phyloP scores from a whole-genome alignment of 768 basidiomycete genomes.

The Fistulinella prunicolor region DNA sequence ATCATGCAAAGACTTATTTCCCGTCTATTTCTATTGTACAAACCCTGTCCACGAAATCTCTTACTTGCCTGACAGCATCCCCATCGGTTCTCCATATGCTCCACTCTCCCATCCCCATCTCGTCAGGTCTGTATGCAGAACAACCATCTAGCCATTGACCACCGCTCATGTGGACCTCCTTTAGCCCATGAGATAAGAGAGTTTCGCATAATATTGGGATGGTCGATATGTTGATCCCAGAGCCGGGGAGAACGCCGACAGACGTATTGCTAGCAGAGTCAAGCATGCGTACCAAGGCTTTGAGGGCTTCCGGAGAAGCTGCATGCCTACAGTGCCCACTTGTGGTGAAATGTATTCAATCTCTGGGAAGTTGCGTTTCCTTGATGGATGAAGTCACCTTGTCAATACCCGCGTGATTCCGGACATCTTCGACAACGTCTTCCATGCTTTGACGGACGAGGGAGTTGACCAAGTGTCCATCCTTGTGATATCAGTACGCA shows the following conservation, averaged over 20 bases:
- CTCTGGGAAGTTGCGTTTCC: not conserved
- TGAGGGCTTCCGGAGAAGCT: slow-evolving; percentile 36
- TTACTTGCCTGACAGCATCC: slow-evolving; percentile 49
- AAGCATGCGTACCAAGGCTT: slow-evolving; percentile 41
- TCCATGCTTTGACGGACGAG: slow-evolving; percentile 22
- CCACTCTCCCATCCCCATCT: slow-evolving; percentile 80
- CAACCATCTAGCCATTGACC: slow-evolving; percentile 57
- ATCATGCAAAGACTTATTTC: too few relatives aligned
- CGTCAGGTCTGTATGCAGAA: slow-evolving; percentile 49
- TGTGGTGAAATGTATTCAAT: slow-evolving; percentile 21
- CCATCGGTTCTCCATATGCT: slow-evolving; percentile 62
- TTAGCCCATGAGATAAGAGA: slow-evolving; percentile 54
- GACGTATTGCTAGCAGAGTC: slow-evolving; percentile 16
- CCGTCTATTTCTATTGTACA: not conserved
- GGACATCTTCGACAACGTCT: slow-evolving; percentile 50
- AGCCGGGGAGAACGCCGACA: slow-evolving; percentile 61
- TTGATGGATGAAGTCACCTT: slow-evolving; percentile 46
- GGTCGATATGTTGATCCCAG: slow-evolving; percentile 64
- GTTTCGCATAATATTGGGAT: slow-evolving; percentile 46
- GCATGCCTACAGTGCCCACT: slow-evolving; percentile 52
- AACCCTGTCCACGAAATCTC: slow-evolving; percentile 41
- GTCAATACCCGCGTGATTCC: slow-evolving; percentile 78
- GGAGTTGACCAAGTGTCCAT: not conserved
- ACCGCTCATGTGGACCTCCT: slow-evolving; percentile 74
- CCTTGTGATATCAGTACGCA: slow-evolving; percentile 19